Evolutionary conservation across 1,139 yeast species (phyloP).

Genomic region (Yamadazyma diddensiae): DNA sequence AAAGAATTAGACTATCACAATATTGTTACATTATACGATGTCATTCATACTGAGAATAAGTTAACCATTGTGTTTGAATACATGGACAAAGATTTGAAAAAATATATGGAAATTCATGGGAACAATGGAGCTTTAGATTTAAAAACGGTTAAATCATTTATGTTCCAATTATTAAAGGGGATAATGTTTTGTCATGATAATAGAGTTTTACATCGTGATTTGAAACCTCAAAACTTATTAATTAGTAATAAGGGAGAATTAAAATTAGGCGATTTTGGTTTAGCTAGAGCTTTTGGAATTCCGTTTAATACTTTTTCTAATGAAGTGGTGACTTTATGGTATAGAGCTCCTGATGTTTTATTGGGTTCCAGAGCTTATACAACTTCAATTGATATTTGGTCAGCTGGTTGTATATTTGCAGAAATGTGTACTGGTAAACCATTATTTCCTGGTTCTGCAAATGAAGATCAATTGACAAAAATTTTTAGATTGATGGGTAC

Average conservation of each 20-base stretch:
- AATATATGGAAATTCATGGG: conserved; percentile 91
- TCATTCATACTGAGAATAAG: conserved; percentile 94
- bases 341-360: conserved; percentile 95
- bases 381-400: conserved; percentile 97
- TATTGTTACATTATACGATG: conserved; percentile 90
- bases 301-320: conserved; percentile 97
- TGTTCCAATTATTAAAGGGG: conserved; percentile 89
- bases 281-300: conserved; percentile 96
- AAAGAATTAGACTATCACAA: conserved; percentile 94
- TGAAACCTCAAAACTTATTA: conserved; percentile 91
- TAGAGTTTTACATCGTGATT: conserved; percentile 89
- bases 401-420: conserved; percentile 96
- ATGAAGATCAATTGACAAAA: conserved; percentile 87
- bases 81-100: conserved; percentile 91
- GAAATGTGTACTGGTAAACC: conserved; percentile 99
- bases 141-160: conserved; percentile 79
- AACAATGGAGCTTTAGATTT: conserved; percentile 77
- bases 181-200: conserved; percentile 94
- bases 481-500: conserved; percentile 95
- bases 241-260: conserved; percentile 87
- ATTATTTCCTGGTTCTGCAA: conserved; percentile 91
- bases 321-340: conserved; percentile 98
- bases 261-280: conserved; percentile 95
- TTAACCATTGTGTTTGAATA: conserved; percentile 88
- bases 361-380: conserved; percentile 94